Conservation (phyloP, 2,329 filamentous ascomycete genomes). For the Mycosphaerella sp. region DNA sequence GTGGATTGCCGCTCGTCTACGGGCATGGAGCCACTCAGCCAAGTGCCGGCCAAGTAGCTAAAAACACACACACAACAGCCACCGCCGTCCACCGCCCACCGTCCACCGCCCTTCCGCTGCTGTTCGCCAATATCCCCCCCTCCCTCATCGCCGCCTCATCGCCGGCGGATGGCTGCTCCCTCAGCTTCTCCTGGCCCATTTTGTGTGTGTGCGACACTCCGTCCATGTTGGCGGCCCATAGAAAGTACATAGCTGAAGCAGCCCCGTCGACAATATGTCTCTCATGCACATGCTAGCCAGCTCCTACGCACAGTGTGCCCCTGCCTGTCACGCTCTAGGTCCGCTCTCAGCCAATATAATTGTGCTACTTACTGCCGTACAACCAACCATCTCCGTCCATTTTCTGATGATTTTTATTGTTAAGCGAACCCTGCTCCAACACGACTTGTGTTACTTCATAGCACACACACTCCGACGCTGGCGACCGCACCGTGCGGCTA, state of each 20-base stretch:
- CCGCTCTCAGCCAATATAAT: slow-evolving; percentile 25
- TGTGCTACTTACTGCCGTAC: slow-evolving; percentile 29
- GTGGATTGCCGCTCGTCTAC: slow-evolving; percentile 15
- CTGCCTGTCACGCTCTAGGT: slow-evolving; percentile 14
- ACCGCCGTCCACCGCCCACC: background rate
- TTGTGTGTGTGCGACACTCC: slow-evolving; percentile 11
- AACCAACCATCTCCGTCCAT: slow-evolving; percentile 24
- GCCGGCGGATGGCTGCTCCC: slow-evolving; percentile 6
- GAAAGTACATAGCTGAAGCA: slow-evolving; percentile 1
- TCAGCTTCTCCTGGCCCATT: slow-evolving; percentile 1
- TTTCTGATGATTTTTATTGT: slow-evolving; percentile 19
- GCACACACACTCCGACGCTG: slow-evolving; percentile 13
- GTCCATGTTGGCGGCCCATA: slow-evolving; percentile 10
- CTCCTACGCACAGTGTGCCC: slow-evolving; percentile 14
- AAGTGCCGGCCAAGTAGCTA: slow-evolving; percentile 14
- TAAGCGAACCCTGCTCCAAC: slow-evolving; percentile 17
- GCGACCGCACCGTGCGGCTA: slow-evolving; percentile 14
- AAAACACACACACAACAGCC: background rate
- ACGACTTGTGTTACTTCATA: slow-evolving; percentile 15
- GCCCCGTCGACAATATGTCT: slow-evolving; percentile 9
- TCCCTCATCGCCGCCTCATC: background rate
- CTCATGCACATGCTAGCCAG: slow-evolving; percentile 20
- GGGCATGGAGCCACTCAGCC: slow-evolving; percentile 7
- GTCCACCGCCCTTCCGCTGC: background rate
- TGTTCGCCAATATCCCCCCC: slow-evolving; percentile 4